Conservation (phyloP, 1,139 yeast genomes). For the Yamadazyma oceani region DNA sequence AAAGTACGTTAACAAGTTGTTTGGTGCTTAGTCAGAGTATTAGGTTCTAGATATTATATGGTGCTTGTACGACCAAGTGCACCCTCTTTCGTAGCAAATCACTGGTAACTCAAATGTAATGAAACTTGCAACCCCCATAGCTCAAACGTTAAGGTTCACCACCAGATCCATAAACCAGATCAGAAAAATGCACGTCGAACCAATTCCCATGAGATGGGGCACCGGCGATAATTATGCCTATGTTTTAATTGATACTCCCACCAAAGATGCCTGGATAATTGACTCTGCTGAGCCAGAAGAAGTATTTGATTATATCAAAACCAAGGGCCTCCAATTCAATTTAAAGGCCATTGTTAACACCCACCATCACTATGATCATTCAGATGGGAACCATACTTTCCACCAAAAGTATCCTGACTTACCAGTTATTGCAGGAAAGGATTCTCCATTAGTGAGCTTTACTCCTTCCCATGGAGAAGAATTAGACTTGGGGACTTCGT, state of each 20-base stretch:
- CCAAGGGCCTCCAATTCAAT: conserved; percentile 30
- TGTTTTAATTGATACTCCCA: conserved; percentile 65
- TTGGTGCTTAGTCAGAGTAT: too few species aligned
- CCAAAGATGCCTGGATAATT: conserved; percentile 74
- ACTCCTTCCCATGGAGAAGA: conserved; percentile 68
- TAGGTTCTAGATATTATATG: too few species aligned
- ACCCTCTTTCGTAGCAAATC: too few species aligned
- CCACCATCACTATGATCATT: conserved; percentile 93
- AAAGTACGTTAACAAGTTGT: too few species aligned
- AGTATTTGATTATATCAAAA: conserved; percentile 27
- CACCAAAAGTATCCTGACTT: conserved; percentile 47
- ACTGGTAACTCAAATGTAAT: too few species aligned
- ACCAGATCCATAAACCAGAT: neutral
- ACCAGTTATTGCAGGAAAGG: conserved; percentile 85
- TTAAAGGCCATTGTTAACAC: conserved; percentile 85
- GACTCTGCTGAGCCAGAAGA: conserved; percentile 91
- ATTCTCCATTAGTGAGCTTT: conserved; percentile 65
- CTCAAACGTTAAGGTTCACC: too few species aligned
- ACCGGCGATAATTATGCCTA: conserved; percentile 89
- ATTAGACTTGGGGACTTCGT: conserved; percentile 59
- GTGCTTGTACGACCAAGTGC: too few species aligned
- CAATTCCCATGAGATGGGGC: conserved; percentile 95
- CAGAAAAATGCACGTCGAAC: conserved; percentile 73
- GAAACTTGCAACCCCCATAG: too few species aligned
- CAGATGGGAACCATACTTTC: conserved; percentile 74